Percentiles rank a stretch among this genome's conserved stretches.
These are phyloP conservation scores for Oryza meridionalis DNA, from an alignment of 176 grass and related monocot species.

Conservation along the genomic window DNA sequence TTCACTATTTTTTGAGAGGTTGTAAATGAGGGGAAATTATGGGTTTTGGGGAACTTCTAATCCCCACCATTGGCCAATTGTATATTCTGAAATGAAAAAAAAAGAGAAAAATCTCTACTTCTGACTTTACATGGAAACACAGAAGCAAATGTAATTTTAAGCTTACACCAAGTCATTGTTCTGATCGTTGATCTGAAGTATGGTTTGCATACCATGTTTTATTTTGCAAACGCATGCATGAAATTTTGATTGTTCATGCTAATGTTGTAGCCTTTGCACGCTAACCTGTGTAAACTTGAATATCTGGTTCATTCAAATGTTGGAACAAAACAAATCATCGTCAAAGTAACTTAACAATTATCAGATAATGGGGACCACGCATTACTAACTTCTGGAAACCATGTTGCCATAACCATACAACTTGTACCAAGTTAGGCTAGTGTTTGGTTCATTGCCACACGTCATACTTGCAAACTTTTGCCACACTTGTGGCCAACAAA, in stretches of 20 bases:
- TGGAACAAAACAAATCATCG: neutral
- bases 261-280: neutral
- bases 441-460: no score
- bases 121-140: neutral
- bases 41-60: neutral
- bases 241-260: neutral
- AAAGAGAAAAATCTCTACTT: neutral
- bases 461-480: no score
- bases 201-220: neutral
- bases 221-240: neutral
- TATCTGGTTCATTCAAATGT: conserved; percentile 9
- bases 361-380: neutral
- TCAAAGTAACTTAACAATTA: neutral
- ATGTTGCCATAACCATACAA: neutral
- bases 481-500: no score
- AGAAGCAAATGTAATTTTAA: conserved; percentile 20
- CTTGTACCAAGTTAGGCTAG: no score
- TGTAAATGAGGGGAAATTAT: conserved; percentile 23
- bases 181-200: neutral
- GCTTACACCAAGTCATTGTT: conserved; percentile 1
- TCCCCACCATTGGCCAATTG: neutral
- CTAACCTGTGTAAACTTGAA: neutral
- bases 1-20: conserved; percentile 4
- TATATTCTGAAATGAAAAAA: conserved; percentile 13
- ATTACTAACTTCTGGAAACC: neutral